phyloP scores from a whole-genome alignment of 805 yeast species.

The Yarrowia sp. region DNA sequence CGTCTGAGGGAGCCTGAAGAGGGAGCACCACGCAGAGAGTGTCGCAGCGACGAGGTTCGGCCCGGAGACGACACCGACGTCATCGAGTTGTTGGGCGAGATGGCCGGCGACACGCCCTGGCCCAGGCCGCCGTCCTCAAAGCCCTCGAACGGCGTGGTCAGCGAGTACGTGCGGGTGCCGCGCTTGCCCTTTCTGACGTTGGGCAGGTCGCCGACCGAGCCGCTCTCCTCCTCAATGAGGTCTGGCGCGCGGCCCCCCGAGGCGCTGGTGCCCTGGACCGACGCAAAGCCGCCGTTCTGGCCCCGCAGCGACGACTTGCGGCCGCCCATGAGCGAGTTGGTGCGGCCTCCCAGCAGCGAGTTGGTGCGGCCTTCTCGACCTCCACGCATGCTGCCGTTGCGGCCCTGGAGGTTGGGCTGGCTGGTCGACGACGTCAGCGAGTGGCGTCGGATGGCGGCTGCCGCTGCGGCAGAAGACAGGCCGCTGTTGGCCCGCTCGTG shows the following conservation, averaged over 20 bases:
- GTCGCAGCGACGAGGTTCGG: slow-evolving; percentile 11
- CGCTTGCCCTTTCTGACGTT: slow-evolving; percentile 31
- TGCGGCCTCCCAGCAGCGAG: slow-evolving; percentile 29
- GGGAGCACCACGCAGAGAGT: slow-evolving; percentile 12
- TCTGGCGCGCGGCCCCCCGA: slow-evolving; percentile 8
- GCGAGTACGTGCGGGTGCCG: slow-evolving; percentile 44
- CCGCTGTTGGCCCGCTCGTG: slow-evolving; percentile 39
- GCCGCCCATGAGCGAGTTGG: slow-evolving; percentile 37
- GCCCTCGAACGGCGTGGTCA: slow-evolving; percentile 43
- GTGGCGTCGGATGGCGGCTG: slow-evolving; percentile 51
- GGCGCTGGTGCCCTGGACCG: slow-evolving; percentile 26
- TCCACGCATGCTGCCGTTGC: slow-evolving; percentile 28
- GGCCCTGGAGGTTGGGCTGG: slow-evolving; percentile 16
- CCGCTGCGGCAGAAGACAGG: slow-evolving; percentile 50
- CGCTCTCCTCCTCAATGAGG: slow-evolving; percentile 30
- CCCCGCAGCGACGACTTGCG: slow-evolving; percentile 36
- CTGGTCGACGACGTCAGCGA: slow-evolving; percentile 31
- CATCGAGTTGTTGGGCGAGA: slow-evolving; percentile 21
- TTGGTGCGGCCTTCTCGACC: slow-evolving; percentile 6
- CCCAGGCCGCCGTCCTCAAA: slow-evolving; percentile 39
- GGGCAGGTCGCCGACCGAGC: slow-evolving; percentile 26
- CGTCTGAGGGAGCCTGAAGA: slow-evolving; percentile 40
- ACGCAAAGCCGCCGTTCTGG: slow-evolving; percentile 36
- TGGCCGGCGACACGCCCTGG: slow-evolving; percentile 26
- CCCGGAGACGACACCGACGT: slow-evolving; percentile 14